Conservation (phyloP, 805 yeast genomes). For the Nakazawaea ambrosiae region DNA sequence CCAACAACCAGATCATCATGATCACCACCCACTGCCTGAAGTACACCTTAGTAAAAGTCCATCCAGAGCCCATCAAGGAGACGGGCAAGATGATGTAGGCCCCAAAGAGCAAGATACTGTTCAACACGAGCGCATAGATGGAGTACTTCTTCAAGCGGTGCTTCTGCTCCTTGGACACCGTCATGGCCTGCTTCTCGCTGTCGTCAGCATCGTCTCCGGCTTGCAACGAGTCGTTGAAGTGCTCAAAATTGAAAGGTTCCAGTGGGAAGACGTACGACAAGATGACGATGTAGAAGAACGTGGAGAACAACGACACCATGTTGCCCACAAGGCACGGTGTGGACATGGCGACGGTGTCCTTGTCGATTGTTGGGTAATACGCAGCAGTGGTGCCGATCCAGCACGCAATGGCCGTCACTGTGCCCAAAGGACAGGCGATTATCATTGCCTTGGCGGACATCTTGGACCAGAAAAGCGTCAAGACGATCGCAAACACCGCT, state of each 20-base stretch:
- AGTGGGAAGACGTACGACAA: conserved; percentile 23
- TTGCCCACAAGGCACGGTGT: conserved; percentile 24
- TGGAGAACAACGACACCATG: conserved; percentile 19
- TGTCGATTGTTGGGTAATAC: conserved; percentile 18
- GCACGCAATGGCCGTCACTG: conserved; percentile 46
- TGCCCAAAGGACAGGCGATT: conserved; percentile 42
- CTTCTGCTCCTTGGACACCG: conserved; percentile 16
- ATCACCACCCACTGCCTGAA: conserved; percentile 30
- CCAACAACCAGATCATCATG: conserved; percentile 29
- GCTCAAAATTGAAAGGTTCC: conserved; percentile 23
- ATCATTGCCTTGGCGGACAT: conserved; percentile 20
- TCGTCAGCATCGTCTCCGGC: conserved; percentile 30
- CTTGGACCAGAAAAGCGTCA: conserved; percentile 29
- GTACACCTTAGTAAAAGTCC: conserved; percentile 26
- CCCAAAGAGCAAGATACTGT: conserved; percentile 23
- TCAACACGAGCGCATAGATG: conserved; percentile 32
- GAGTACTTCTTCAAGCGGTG: conserved; percentile 27
- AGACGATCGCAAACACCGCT: conserved; percentile 25
- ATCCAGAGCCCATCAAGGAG: conserved; percentile 26
- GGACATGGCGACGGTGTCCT: conserved; percentile 17
- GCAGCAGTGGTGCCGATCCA: conserved; percentile 26
- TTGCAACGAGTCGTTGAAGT: conserved; percentile 16
- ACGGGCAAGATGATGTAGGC: conserved; percentile 26
- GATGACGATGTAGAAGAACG: conserved; percentile 16
- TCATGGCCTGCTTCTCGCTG: conserved; percentile 23